Conservation (phyloP, 495 filamentous ascomycete species). For the Penicillium pancosmium region DNA sequence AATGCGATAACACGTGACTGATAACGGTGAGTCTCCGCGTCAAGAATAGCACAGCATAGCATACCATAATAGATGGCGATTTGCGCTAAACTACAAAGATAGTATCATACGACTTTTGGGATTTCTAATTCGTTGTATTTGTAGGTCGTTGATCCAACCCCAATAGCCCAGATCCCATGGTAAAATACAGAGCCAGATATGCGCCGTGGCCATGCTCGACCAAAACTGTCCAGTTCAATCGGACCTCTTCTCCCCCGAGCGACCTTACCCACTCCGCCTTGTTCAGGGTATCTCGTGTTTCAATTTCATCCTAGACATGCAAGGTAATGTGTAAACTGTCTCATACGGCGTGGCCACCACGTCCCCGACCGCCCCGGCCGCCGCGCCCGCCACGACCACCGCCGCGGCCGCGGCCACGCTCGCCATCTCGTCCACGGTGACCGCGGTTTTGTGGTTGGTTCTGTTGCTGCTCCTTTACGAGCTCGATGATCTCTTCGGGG, state of each 20-base stretch:
- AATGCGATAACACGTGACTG: conserved; percentile 6
- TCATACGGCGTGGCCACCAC: conserved; percentile 22
- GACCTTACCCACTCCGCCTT: conserved; percentile 30
- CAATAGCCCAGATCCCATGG: conserved; percentile 37
- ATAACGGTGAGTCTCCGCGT: conserved; percentile 17
- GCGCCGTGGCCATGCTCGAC: conserved; percentile 51
- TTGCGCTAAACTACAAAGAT: too few relatives aligned
- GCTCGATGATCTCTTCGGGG: conserved; percentile 91
- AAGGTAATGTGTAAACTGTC: conserved; percentile 16
- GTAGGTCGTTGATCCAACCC: conserved; percentile 27
- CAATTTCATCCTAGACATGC: conserved; percentile 28
- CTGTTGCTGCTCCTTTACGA: conserved; percentile 85
- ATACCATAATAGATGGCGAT: too few relatives aligned
- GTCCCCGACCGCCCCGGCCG: conserved; percentile 16
- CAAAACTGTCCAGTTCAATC: conserved; percentile 33
- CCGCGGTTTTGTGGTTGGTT: conserved; percentile 65
- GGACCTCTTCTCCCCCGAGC: conserved; percentile 28
- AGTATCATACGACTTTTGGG: not conserved
- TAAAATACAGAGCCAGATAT: conserved; percentile 50
- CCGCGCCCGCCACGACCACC: conserved; percentile 44
- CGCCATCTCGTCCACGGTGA: conserved; percentile 31
- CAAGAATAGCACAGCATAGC: conserved; percentile 6
- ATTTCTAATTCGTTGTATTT: conserved; percentile 23
- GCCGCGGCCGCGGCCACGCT: conserved; percentile 13
- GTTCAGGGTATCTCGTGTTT: conserved; percentile 48